Base-by-base conservation (phyloP, 73 alveolate species). In the Paraurostyla sp. region DNA sequence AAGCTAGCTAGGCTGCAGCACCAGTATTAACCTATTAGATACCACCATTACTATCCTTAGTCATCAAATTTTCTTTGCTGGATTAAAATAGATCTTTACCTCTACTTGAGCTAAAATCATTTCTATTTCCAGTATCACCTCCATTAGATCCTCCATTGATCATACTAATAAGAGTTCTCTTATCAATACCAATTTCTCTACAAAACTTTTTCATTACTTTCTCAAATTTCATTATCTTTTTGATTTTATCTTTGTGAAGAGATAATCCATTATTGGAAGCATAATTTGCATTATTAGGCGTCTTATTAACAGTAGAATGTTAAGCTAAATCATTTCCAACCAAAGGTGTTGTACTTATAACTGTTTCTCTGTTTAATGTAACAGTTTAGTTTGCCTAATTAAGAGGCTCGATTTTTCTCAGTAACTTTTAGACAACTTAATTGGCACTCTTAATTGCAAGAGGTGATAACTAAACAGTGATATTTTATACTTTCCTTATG, bases 21-120 rank as follows among this genome's bases (percentile, higher is more conserved):
- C 89, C 89, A n/a, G 89, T 78, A 27, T 78, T 78, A 56, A 56
- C n/a, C n/a, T n/a, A n/a, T n/a, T n/a, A n/a, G 11, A 45, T 73
- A 15, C 30, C 7, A 50, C 6, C 49, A 20, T 6, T 25, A 62
- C 71, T 13, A 0, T 48, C 71, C 23, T 50, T 73, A 16, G 87
- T 65, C 35, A 22, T 40, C 58, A 73, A 25, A 45, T 50, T 73
- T 3, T 73, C 87, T 73, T 36, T 45, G 3, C 62, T 32, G 20
- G 13, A 29, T 11, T 42, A 16, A 13, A 73, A 22, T n/a, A 50
- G 38, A 25, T 73, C 71, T 50, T 73, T 78, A 4, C 71, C 23
- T 46, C 23, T 40, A 13, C 46, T 51, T 0, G 62, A 50, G 30
- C 87, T 49, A 4, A 23, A 20, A 27, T 35, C 69, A 29, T 78